These are phyloP conservation scores for Diaporthe nobilis DNA, from an alignment of 2,329 filamentous ascomycete species.

Conservation along the genomic window DNA sequence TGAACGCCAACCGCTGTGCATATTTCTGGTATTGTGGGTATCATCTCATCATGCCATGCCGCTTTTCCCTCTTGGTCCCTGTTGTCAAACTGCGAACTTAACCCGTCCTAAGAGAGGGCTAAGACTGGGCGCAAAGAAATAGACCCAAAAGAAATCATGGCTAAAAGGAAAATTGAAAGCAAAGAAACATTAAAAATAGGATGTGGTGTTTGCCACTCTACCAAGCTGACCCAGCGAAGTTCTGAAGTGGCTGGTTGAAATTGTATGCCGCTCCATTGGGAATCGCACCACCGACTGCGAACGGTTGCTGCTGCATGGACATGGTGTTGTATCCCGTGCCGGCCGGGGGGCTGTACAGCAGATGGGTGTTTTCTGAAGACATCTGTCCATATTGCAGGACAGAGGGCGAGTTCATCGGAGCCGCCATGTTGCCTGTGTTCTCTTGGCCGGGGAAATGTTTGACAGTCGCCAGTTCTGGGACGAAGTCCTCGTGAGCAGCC, in stretches of 20 bases:
- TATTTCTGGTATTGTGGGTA: slow-evolving; percentile 31
- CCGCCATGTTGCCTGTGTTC: background rate
- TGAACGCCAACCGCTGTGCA: slow-evolving; percentile 27
- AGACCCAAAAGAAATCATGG: background rate
- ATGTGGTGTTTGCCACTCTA: background rate
- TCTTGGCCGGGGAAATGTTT: background rate
- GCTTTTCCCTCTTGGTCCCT: background rate
- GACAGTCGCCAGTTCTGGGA: background rate
- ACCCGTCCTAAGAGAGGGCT: background rate
- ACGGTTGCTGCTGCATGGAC: background rate
- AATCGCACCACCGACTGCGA: background rate
- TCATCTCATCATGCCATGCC: slow-evolving; percentile 21
- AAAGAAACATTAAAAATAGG: background rate
- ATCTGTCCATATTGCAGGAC: slow-evolving; percentile 17
- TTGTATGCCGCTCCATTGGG: slow-evolving; percentile 2
- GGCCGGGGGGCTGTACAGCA: background rate
- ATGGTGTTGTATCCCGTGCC: background rate
- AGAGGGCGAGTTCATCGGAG: background rate
- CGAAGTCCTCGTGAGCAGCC: background rate
- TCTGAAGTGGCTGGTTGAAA: slow-evolving; percentile 22
- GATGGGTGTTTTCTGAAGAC: background rate
- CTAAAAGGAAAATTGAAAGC: background rate
- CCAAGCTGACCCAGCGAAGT: slow-evolving; percentile 1
- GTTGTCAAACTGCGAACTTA: background rate
- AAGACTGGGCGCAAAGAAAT: background rate